Percentiles rank a stretch among this genome's conserved stretches.
These are phyloP conservation scores for Pseudogymnoascus pannorum DNA, from an alignment of 2,329 filamentous ascomycete species.

Conservation along the genomic window DNA sequence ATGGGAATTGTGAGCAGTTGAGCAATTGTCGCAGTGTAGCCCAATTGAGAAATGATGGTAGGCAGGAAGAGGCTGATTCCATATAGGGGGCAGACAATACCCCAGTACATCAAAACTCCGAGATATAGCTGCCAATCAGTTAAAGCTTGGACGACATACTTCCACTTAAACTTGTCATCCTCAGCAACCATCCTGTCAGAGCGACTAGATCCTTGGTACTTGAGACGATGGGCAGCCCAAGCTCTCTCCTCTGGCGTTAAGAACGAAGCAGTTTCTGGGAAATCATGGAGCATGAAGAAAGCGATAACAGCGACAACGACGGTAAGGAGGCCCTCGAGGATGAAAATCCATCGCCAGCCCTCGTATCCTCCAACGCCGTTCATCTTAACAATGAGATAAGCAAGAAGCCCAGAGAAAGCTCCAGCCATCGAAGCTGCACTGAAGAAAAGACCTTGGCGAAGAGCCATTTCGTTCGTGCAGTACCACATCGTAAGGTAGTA, in stretches of 20 bases:
- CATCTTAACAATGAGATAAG: slow-evolving; percentile 40
- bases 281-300: slow-evolving; percentile 42
- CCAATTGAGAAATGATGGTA: slow-evolving; percentile 39
- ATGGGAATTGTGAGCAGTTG: slow-evolving; percentile 40
- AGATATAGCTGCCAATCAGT: slow-evolving; percentile 39
- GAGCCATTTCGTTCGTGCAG: slow-evolving; percentile 45
- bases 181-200: slow-evolving; percentile 19
- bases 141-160: slow-evolving; percentile 34
- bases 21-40: slow-evolving; percentile 39
- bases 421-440: slow-evolving; percentile 32
- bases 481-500: slow-evolving; percentile 53
- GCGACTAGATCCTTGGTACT: slow-evolving; percentile 17
- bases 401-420: slow-evolving; percentile 40
- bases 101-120: slow-evolving; percentile 48
- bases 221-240: slow-evolving; percentile 21
- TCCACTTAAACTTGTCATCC: slow-evolving; percentile 27
- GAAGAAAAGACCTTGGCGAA: slow-evolving; percentile 35
- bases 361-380: slow-evolving; percentile 36
- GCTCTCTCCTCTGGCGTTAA: slow-evolving; percentile 32
- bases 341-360: slow-evolving; percentile 49
- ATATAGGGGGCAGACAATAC: slow-evolving; percentile 43
- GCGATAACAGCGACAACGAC: slow-evolving; percentile 29
- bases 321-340: slow-evolving; percentile 41
- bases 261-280: slow-evolving; percentile 36
- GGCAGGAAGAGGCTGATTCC: slow-evolving; percentile 35